A percentile compares a stretch with the other conserved stretches of the same genome.
These are phyloP conservation scores for Conoideocrella luteorostrata DNA, from an alignment of 2,329 filamentous ascomycete genomes.

Conservation along the genomic window DNA sequence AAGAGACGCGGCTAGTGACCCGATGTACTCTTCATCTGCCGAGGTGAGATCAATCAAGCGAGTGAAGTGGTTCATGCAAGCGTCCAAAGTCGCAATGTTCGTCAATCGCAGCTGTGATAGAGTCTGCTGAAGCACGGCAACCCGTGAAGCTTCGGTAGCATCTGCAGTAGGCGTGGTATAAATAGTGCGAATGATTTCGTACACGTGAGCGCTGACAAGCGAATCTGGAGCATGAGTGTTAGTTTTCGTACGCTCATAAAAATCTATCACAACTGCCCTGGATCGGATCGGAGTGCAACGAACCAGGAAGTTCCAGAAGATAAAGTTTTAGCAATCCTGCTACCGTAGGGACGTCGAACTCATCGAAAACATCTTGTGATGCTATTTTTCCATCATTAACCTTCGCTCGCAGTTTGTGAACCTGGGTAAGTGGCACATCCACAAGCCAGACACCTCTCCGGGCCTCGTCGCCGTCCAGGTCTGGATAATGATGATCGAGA, in stretches of 20 bases:
- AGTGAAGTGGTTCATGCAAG: conserved; percentile 96
- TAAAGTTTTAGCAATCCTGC: conserved; percentile 92
- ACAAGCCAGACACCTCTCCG: conserved; percentile 89
- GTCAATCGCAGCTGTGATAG: conserved; percentile 89
- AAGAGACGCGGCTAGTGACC: conserved; percentile 65
- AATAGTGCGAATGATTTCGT: conserved; percentile 97
- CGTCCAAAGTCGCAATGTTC: conserved; percentile 98
- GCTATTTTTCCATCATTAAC: conserved; percentile 85
- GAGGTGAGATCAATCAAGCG: conserved; percentile 94
- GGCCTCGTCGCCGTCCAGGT: conserved; percentile 92
- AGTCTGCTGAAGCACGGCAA: conserved; percentile 91
- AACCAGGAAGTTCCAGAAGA: conserved; percentile 87
- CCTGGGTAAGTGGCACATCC: conserved; percentile 79
- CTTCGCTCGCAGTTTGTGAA: conserved; percentile 73
- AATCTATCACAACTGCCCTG: too few species aligned
- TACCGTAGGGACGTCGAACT: conserved; percentile 90
- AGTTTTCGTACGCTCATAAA: conserved; percentile 14
- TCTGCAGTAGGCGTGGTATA: conserved; percentile 79
- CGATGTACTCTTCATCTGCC: conserved; percentile 80
- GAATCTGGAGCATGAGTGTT: conserved; percentile 57
- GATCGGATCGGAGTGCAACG: too few species aligned
- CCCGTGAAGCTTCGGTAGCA: conserved; percentile 67
- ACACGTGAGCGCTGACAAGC: conserved; percentile 95
- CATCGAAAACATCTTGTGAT: conserved; percentile 67
- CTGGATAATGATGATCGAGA: conserved; percentile 92